These are phyloP conservation scores for Fusarium foetens DNA, from an alignment of 2,329 filamentous ascomycete species.

Conservation along the genomic window DNA sequence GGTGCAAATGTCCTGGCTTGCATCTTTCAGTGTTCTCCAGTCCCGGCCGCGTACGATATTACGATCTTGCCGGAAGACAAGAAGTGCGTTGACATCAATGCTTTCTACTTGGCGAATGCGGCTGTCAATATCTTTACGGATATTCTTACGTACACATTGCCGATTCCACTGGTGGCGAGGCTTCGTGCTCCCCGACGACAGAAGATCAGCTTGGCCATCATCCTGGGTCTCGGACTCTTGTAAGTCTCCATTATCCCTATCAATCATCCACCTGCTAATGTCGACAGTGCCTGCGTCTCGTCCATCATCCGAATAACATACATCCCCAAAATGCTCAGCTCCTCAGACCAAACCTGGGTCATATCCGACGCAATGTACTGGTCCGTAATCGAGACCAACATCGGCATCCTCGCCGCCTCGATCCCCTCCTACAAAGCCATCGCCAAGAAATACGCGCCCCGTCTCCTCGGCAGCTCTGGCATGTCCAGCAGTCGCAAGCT, in stretches of 20 bases:
- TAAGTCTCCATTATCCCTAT: neutral
- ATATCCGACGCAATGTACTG: slow-evolving; percentile 33
- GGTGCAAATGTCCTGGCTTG: slow-evolving; percentile 27
- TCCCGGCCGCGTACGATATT: slow-evolving; percentile 13
- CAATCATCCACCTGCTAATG: neutral
- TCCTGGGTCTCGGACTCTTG: slow-evolving; percentile 26
- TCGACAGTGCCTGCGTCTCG: slow-evolving; percentile 10
- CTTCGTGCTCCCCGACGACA: slow-evolving; percentile 25
- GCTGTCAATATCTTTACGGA: slow-evolving; percentile 32
- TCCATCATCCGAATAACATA: slow-evolving; percentile 34
- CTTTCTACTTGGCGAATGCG: slow-evolving; percentile 25
- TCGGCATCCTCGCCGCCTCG: slow-evolving; percentile 31
- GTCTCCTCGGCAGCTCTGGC: slow-evolving; percentile 21
- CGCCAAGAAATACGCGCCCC: slow-evolving; percentile 29
- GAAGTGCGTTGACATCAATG: slow-evolving; percentile 30
- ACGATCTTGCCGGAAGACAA: neutral
- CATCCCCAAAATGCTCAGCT: slow-evolving; percentile 32
- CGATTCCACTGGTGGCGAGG: slow-evolving; percentile 3
- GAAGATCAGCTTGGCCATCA: slow-evolving; percentile 25
- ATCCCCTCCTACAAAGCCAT: slow-evolving; percentile 32
- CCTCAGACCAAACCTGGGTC: slow-evolving; percentile 23
- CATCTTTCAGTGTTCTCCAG: slow-evolving; percentile 25
- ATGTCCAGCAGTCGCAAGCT: slow-evolving; percentile 29
- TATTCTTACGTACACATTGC: slow-evolving; percentile 14
- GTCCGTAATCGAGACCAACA: slow-evolving; percentile 34